phyloP scores from a whole-genome alignment of 345 rosid species.

The Hirschfeldia incana region DNA sequence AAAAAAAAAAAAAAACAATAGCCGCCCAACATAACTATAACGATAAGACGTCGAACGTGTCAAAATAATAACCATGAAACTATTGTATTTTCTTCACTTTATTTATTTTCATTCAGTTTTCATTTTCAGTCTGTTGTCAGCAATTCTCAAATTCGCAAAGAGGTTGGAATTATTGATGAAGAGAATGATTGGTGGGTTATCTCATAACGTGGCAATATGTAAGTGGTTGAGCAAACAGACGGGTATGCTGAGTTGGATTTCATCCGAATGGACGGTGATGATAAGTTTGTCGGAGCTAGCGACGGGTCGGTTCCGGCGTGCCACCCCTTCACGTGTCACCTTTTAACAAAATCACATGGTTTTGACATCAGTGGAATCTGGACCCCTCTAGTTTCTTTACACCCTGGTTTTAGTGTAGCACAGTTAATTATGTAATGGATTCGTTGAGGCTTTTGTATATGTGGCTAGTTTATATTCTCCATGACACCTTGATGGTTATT shows the following conservation, averaged over 20 bases:
- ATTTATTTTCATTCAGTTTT: background rate
- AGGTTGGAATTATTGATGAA: constrained; percentile 8
- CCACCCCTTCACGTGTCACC: constrained; percentile 25
- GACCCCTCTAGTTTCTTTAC: constrained; percentile 23
- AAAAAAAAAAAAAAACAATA: background rate
- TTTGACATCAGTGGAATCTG: constrained; percentile 18
- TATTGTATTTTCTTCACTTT: background rate
- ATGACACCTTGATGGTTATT: background rate
- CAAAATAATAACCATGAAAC: background rate
- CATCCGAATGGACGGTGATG: constrained; percentile 27
- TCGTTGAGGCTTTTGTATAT: background rate
- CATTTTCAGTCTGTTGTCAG: constrained; percentile 3
- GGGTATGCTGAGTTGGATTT: constrained; percentile 13
- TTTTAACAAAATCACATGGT: constrained; percentile 1
- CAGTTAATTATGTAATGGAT: background rate
- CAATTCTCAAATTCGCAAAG: background rate
- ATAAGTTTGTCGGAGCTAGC: constrained; percentile 24
- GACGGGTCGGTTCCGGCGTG: constrained; percentile 16
- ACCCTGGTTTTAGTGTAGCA: constrained; percentile 9
- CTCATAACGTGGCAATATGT: background rate
- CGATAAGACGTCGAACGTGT: constrained; percentile 33
- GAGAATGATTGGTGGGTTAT: constrained; percentile 14
- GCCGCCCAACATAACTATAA: constrained; percentile 33
- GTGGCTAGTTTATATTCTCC: background rate
- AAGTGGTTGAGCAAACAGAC: constrained; percentile 20